Evolutionary conservation across 2,329 filamentous ascomycete genomes (phyloP).

Genomic region (Colletotrichum liriopes): DNA sequence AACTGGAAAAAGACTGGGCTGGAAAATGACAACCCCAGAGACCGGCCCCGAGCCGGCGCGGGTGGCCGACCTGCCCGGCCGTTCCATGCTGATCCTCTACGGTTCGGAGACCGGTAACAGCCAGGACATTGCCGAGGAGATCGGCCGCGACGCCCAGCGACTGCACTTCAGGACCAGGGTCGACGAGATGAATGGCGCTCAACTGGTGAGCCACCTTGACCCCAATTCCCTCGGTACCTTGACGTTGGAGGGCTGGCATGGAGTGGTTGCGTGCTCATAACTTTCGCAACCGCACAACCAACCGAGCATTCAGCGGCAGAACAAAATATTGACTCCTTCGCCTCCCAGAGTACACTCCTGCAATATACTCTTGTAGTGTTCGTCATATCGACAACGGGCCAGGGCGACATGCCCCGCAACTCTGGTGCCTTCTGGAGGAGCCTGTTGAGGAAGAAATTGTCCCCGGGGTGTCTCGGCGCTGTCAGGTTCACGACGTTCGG

Average conservation of each 20-base stretch:
- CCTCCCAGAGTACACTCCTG: slow-evolving; percentile 65
- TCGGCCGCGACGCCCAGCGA: slow-evolving; percentile 81
- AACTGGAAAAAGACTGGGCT: neutral
- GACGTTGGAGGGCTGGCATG: neutral
- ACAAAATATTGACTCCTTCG: neutral
- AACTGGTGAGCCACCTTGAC: slow-evolving; percentile 73
- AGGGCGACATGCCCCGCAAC: slow-evolving; percentile 93
- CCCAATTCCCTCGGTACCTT: neutral
- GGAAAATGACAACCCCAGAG: slow-evolving; percentile 21
- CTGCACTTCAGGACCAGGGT: slow-evolving; percentile 84
- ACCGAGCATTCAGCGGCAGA: slow-evolving; percentile 4
- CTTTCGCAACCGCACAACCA: neutral
- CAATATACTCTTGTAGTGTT: slow-evolving; percentile 78
- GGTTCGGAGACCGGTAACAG: slow-evolving; percentile 96
- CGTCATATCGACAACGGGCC: slow-evolving; percentile 91
- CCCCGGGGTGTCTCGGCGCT: slow-evolving; percentile 76
- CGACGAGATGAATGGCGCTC: slow-evolving; percentile 82
- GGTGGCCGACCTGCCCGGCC: slow-evolving; percentile 49
- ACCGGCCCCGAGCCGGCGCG: slow-evolving; percentile 41
- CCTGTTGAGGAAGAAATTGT: slow-evolving; percentile 84
- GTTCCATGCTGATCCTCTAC: slow-evolving; percentile 82
- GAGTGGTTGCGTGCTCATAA: neutral
- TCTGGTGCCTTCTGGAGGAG: slow-evolving; percentile 87
- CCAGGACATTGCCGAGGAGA: slow-evolving; percentile 90
- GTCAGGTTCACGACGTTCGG: slow-evolving; percentile 90